Conservation (phyloP, 129 eudicot genomes). For the Cynara cardunculus region DNA sequence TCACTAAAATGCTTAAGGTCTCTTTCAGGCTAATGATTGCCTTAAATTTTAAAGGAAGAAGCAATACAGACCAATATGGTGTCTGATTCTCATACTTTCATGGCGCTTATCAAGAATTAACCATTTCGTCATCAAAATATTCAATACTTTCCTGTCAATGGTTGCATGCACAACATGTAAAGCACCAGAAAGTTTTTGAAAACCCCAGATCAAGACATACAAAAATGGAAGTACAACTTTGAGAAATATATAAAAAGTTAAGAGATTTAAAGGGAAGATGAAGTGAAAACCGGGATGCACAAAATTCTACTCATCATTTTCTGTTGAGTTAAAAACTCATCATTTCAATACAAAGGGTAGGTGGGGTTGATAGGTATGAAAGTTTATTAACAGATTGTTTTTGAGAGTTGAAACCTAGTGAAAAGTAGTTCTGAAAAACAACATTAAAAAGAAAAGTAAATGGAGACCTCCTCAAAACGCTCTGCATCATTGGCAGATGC, state of each 20-base stretch:
- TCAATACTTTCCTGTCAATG: not conserved
- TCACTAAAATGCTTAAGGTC: not conserved
- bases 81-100: not conserved
- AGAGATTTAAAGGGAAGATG: not conserved
- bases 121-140: not conserved
- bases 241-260: not conserved
- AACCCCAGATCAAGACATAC: not conserved
- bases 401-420: not conserved
- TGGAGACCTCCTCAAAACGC: constrained; percentile 93
- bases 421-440: not conserved
- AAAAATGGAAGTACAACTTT: not conserved
- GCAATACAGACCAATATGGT: not conserved
- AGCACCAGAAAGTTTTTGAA: not conserved
- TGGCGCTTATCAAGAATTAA: not conserved
- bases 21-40: not conserved
- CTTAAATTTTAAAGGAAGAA: not conserved
- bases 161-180: not conserved
- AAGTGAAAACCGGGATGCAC: not conserved
- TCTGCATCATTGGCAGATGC: constrained; percentile 97
- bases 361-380: not conserved
- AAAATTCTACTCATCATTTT: not conserved
- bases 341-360: not conserved
- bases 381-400: not conserved
- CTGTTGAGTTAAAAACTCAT: not conserved
- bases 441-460: constrained; percentile 13